phyloP scores from a whole-genome alignment of 306 rosid species.

The Casuarina cunninghamiana region DNA sequence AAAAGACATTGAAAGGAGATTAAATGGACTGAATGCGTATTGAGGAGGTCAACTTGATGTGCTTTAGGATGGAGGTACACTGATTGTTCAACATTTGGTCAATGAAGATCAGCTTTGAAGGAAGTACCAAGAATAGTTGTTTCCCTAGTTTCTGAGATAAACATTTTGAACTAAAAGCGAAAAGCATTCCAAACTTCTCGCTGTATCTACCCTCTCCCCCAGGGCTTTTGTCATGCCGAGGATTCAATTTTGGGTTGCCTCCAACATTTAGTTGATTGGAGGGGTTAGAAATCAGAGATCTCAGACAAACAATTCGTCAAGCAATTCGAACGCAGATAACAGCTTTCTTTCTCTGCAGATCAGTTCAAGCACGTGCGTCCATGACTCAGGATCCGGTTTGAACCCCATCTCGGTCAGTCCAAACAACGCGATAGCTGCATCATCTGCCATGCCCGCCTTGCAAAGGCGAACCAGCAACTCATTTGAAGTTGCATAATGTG shows the following conservation, averaged over 20 bases:
- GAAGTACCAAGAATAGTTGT: background rate
- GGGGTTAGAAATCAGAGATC: conserved; percentile 24
- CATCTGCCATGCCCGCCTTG: conserved; percentile 64
- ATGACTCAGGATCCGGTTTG: conserved; percentile 64
- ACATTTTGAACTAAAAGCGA: background rate
- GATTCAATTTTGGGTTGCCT: conserved; percentile 3
- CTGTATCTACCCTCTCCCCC: background rate
- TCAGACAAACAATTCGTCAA: conserved; percentile 53
- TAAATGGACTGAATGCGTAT: background rate
- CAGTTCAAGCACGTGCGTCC: conserved; percentile 61
- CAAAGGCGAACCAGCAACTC: conserved; percentile 66
- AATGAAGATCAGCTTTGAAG: background rate
- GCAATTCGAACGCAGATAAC: conserved; percentile 59
- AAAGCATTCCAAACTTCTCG: background rate
- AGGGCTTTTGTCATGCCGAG: background rate
- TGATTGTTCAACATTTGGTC: background rate
- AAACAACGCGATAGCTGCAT: conserved; percentile 54
- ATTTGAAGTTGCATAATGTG: conserved; percentile 85
- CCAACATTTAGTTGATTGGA: background rate
- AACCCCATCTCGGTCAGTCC: conserved; percentile 71
- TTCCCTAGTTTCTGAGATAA: background rate
- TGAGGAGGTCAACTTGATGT: background rate
- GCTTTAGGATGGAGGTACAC: background rate
- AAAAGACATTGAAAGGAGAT: background rate
- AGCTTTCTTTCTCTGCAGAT: conserved; percentile 68